Conservation (phyloP, 208 protist species). For the Crithidia mellificae region DNA sequence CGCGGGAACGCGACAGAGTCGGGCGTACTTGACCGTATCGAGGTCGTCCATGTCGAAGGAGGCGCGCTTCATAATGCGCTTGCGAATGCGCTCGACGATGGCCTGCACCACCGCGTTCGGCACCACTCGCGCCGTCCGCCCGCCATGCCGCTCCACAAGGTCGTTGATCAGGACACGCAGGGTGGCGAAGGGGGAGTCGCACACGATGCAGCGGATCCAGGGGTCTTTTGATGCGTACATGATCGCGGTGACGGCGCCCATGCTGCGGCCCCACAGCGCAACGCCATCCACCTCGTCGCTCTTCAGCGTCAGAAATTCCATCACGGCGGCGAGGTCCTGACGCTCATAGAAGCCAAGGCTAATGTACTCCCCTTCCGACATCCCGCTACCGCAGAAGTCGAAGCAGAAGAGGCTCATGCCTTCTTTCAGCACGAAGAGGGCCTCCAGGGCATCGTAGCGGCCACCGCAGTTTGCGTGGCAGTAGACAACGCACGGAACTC, state of each 20-base stretch:
- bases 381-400: slow-evolving; percentile 93
- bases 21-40: slow-evolving; percentile 84
- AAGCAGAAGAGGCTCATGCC: slow-evolving; percentile 92
- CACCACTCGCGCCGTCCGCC: slow-evolving; percentile 51
- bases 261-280: slow-evolving; percentile 93
- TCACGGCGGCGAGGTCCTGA: slow-evolving; percentile 89
- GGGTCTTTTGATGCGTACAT: slow-evolving; percentile 94
- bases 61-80: slow-evolving; percentile 84
- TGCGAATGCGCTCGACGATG: slow-evolving; percentile 85
- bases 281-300: slow-evolving; percentile 70
- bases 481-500: slow-evolving; percentile 89
- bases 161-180: slow-evolving; percentile 83
- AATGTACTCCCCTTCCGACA: slow-evolving; percentile 94
- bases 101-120: slow-evolving; percentile 75
- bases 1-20: slow-evolving; percentile 76
- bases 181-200: slow-evolving; percentile 93
- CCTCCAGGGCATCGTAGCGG: slow-evolving; percentile 79
- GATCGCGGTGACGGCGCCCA: slow-evolving; percentile 95
- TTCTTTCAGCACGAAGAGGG: slow-evolving; percentile 75
- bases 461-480: slow-evolving; percentile 90
- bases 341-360: slow-evolving; percentile 95
- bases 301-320: slow-evolving; percentile 78
- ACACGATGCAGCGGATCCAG: slow-evolving; percentile 89
- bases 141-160: slow-evolving; percentile 65
- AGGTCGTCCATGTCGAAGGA: slow-evolving; percentile 94